Base-by-base conservation (phyloP, 345 rosid genomes). In the Jatropha curcas region DNA sequence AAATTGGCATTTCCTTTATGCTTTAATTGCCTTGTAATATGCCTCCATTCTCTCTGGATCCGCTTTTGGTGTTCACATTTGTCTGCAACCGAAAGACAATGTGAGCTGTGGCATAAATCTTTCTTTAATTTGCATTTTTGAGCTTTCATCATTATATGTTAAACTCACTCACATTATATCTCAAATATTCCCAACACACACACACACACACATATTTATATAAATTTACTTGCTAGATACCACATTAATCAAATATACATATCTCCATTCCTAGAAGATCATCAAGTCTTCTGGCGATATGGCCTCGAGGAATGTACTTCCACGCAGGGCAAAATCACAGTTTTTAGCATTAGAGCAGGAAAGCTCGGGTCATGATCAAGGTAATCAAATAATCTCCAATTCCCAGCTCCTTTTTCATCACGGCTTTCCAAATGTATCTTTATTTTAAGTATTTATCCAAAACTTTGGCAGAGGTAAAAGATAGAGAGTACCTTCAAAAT, bases 401-500 rank as follows among this genome's bases (percentile, higher is more conserved):
- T n/a, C n/a, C n/a, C n/a, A n/a, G n/a, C n/a, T n/a, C n/a, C n/a
- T n/a, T n/a, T n/a, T n/a, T n/a, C n/a, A n/a, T n/a, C n/a, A n/a
- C n/a, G n/a, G n/a, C n/a, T n/a, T n/a, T n/a, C n/a, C n/a, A n/a
- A n/a, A n/a, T n/a, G n/a, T n/a, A n/a, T n/a, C n/a, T 35, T 35
- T 35, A 0, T 8, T 35, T 35, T 35, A 8, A 35, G 39, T 35
- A 35, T 35, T 35, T 3, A 35, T 35, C n/a, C n/a, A n/a, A 35
- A 35, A 35, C 2, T 24, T 30, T 68, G 43, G 45, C 80, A 68
- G 80, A 52, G n/a, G 64, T 1, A 12, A 50, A 39, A 30, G 68
- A 77, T 3, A 65, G 46, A 1, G 76, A 22, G 9, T 79, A 75
- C 55, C 31, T 76, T 0, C 83, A 77, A n/a, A 67, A 81, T 61